phyloP scores from a whole-genome alignment of 2,329 filamentous ascomycete species.

The Beauveria bassiana region DNA sequence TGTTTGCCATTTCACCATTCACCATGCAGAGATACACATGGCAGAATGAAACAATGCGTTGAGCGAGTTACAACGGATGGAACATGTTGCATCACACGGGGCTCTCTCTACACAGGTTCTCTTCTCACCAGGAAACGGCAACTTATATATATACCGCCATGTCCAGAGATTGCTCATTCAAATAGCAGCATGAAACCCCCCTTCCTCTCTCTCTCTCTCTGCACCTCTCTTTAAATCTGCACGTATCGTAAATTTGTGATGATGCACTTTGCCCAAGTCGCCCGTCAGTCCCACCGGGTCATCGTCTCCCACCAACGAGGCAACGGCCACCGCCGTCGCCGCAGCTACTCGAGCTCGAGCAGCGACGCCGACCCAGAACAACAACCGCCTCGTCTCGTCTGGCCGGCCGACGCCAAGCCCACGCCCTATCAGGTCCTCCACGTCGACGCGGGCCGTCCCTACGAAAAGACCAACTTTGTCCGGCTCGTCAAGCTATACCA shows the following conservation, averaged over 20 bases:
- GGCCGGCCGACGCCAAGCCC: slow-evolving; percentile 12
- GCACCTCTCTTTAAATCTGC: background rate
- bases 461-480: slow-evolving; percentile 15
- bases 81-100: background rate
- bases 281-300: background rate
- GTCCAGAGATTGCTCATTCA: background rate
- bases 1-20: too few relatives aligned
- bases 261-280: background rate
- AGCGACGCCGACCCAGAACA: background rate
- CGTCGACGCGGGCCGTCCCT: background rate
- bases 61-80: background rate
- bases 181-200: background rate
- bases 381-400: background rate
- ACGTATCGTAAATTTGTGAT: background rate
- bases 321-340: background rate
- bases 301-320: background rate
- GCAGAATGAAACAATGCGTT: background rate
- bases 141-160: background rate
- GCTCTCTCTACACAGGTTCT: slow-evolving; percentile 2
- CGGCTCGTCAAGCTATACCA: slow-evolving; percentile 17
- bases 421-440: slow-evolving; percentile 16
- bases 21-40: background rate
- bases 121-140: background rate
- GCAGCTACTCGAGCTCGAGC: background rate
- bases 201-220: background rate